Base-by-base conservation (phyloP, 164 flowering plant species). In the Vitis cinerea region DNA sequence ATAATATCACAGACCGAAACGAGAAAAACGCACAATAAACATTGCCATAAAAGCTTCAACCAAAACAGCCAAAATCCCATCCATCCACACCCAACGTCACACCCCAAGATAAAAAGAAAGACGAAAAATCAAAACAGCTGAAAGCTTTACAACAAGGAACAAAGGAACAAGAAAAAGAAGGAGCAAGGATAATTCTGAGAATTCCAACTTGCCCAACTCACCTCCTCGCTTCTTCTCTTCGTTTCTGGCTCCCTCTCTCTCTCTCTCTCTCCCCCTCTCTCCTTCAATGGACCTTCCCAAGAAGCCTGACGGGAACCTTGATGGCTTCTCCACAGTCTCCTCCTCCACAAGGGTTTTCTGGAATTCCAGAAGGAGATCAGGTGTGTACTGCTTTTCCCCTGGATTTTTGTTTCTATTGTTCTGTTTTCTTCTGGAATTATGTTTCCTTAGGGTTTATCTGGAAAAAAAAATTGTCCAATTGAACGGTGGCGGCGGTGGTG, bases 351-450 rank as follows among this genome's bases (percentile, higher is more conserved):
- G 79, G 61, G 75, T 85, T 65, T 77, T 77, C 53, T 90, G 93
- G 92, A 87, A 84, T 69, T 88, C 94, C 47, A 74, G 94, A 49
- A 86, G 77, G 73, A 83, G 92, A 83, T 77, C 86, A 61, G 92
- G 97, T 81, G 8, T 13, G 10, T 79, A 3, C 55, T 29, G n/a
- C 14, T 63, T n/a, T 15, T 2, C 19, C 30, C n/a, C 60, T 44
- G 12, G 3, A 31, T 56, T 37, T 27, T 17, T 63, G 44, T 63
- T 15, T 58, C 9, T 59, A 1, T 49, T 10, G 44, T 29, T 56
- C 4, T 64, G 44, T 29, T 56, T 12, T 64, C 12, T 67, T 50
- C 8, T 30, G 27, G 2, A 23, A 23, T 23, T 1, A 23, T 23
- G 2, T 59, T 27, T 50, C 16, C 30, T 30, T 59, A 60, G 67